phyloP scores from a whole-genome alignment of 2,329 filamentous ascomycete species.

The Ophiobolus disseminans region DNA sequence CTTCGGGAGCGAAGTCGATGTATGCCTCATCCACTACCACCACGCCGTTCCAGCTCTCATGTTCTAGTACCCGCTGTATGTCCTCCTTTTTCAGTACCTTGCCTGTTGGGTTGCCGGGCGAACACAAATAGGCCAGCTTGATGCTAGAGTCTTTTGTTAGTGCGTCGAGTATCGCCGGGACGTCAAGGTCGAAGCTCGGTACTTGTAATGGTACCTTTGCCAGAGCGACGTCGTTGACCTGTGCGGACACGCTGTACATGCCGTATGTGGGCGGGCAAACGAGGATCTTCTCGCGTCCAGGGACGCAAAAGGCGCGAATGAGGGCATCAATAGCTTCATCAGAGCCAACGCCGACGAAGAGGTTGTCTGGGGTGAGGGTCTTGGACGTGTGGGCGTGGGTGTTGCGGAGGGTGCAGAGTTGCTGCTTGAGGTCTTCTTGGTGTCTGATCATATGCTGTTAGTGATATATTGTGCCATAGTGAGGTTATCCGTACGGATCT shows the following conservation, averaged over 20 bases:
- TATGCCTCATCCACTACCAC: constrained; percentile 96
- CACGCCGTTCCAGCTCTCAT: constrained; percentile 93
- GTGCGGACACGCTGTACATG: constrained; percentile 95
- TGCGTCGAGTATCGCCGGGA: constrained; percentile 68
- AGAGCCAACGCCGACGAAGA: constrained; percentile 94
- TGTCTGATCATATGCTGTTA: constrained; percentile 60
- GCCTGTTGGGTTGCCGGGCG: constrained; percentile 92
- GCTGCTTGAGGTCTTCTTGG: constrained; percentile 84
- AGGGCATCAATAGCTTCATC: constrained; percentile 97
- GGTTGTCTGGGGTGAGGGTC: constrained; percentile 76
- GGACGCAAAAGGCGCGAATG: constrained; percentile 89
- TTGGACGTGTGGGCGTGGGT: constrained; percentile 79
- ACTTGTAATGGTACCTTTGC: constrained; percentile 84
- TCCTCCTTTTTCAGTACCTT: constrained; percentile 77
- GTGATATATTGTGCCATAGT: neutral
- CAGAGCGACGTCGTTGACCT: constrained; percentile 89
- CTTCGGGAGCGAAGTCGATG: constrained; percentile 86
- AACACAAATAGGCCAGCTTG: constrained; percentile 92
- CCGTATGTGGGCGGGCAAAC: constrained; percentile 97
- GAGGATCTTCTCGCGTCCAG: constrained; percentile 86
- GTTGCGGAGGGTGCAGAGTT: constrained; percentile 86
- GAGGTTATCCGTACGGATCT: constrained; percentile 67
- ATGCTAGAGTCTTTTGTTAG: constrained; percentile 71
- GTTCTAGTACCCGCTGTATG: constrained; percentile 75
- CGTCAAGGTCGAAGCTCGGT: constrained; percentile 75